Evolutionary conservation across 352 stramenopile species (phyloP).

Genomic region (Globisporangium cystogenes): DNA sequence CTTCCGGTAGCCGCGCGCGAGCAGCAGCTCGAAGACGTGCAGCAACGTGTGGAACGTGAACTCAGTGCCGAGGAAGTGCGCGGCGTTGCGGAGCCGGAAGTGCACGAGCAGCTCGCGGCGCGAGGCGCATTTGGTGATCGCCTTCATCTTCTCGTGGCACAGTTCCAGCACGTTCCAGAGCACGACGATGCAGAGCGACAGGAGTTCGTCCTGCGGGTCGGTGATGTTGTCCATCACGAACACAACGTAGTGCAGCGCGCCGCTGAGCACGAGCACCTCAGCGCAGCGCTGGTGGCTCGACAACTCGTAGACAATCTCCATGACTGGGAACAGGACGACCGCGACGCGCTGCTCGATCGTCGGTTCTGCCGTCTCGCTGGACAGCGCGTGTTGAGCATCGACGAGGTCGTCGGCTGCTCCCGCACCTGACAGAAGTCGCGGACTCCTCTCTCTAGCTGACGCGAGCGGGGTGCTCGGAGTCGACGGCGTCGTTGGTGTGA

Average conservation of each 20-base stretch:
- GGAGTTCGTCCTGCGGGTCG: slow-evolving; percentile 55
- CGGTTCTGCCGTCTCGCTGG: neutral
- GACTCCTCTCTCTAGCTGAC: slow-evolving; percentile 4
- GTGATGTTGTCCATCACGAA: slow-evolving; percentile 54
- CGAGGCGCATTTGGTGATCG: slow-evolving; percentile 31
- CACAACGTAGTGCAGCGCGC: slow-evolving; percentile 58
- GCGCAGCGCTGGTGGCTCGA: slow-evolving; percentile 59
- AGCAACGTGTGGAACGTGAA: slow-evolving; percentile 56
- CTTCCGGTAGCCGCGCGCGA: slow-evolving; percentile 50
- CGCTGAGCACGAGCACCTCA: slow-evolving; percentile 60
- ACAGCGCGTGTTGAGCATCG: neutral
- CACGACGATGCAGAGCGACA: slow-evolving; percentile 63
- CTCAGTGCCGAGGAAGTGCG: slow-evolving; percentile 52
- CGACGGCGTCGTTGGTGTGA: slow-evolving; percentile 9
- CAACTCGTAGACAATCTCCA: slow-evolving; percentile 62
- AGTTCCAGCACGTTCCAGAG: slow-evolving; percentile 76
- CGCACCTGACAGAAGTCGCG: no score
- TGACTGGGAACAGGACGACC: slow-evolving; percentile 45
- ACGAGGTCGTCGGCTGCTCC: neutral
- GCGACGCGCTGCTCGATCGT: slow-evolving; percentile 11
- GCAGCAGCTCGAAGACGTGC: slow-evolving; percentile 47
- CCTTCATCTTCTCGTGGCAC: slow-evolving; percentile 45
- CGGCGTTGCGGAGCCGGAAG: slow-evolving; percentile 59
- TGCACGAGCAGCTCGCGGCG: slow-evolving; percentile 51
- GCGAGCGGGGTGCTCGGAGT: slow-evolving; percentile 4